A percentile compares a stretch with the other conserved stretches of the same genome.
These are phyloP conservation scores for Anastatica hierochuntica DNA, from an alignment of 345 rosid genomes.

Conservation along the genomic window DNA sequence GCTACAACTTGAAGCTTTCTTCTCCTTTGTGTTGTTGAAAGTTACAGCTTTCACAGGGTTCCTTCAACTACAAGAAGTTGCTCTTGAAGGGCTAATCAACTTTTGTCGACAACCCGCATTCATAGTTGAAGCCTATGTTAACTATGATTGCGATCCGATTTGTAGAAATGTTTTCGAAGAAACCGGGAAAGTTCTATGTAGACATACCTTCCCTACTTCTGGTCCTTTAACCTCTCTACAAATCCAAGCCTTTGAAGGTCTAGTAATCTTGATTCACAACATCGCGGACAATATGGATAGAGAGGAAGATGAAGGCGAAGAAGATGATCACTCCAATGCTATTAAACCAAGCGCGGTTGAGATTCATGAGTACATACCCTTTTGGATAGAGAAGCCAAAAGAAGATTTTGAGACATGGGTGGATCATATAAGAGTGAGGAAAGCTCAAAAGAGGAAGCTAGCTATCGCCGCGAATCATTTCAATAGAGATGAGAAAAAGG, in stretches of 20 bases:
- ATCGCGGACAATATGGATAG: conserved; percentile 62
- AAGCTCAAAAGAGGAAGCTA: conserved; percentile 66
- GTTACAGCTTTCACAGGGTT: conserved; percentile 33
- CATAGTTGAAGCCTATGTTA: conserved; percentile 65
- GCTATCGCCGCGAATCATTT: conserved; percentile 66
- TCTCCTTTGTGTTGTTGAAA: conserved; percentile 52
- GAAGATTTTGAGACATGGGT: conserved; percentile 60
- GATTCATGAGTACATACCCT: conserved; percentile 55
- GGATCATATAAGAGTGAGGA: conserved; percentile 48
- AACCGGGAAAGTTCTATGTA: conserved; percentile 71
- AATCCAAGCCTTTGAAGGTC: conserved; percentile 90
- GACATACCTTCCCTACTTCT: conserved; percentile 64
- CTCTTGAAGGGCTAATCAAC: conserved; percentile 70
- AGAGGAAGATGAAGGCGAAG: conserved; percentile 28
- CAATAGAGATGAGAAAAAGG: conserved; percentile 73
- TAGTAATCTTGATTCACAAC: conserved; percentile 64
- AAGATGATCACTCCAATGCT: conserved; percentile 25
- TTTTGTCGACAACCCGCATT: conserved; percentile 81
- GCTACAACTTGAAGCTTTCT: conserved; percentile 87
- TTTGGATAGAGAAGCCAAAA: conserved; percentile 56
- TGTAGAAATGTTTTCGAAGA: conserved; percentile 60
- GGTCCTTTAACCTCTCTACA: conserved; percentile 54
- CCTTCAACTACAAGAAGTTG: conserved; percentile 73
- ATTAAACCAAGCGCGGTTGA: conserved; percentile 46
- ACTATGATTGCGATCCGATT: conserved; percentile 72